Evolutionary conservation across 208 protist genomes (phyloP).

Genomic region (Trichomonas vaginalis): DNA sequence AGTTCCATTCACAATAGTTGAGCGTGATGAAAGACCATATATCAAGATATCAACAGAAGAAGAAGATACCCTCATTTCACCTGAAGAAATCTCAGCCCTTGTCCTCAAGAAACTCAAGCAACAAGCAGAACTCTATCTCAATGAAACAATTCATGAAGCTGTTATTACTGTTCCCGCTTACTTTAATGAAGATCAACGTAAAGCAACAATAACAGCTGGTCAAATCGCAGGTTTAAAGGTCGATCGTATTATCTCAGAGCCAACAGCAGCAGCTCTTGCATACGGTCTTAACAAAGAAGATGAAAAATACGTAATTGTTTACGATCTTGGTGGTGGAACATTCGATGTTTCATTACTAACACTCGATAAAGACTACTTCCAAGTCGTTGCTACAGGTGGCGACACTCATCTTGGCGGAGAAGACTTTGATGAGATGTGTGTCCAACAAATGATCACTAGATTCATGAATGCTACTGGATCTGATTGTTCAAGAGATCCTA

Average conservation of each 20-base stretch:
- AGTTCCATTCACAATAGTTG: constrained; percentile 75
- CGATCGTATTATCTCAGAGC: constrained; percentile 45
- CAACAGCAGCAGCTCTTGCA: constrained; percentile 47
- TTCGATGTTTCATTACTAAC: constrained; percentile 88
- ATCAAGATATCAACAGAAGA: background rate
- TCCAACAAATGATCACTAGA: background rate
- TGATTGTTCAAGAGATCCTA: constrained; percentile 34
- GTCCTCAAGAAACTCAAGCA: constrained; percentile 17
- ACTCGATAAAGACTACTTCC: constrained; percentile 71
- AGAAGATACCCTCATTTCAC: background rate
- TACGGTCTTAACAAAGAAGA: constrained; percentile 46
- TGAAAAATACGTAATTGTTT: constrained; percentile 52
- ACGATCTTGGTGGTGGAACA: constrained; percentile 71
- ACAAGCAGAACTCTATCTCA: constrained; percentile 21
- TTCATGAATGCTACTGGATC: background rate
- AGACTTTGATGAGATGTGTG: constrained; percentile 56
- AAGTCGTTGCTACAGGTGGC: constrained; percentile 64
- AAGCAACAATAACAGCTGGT: constrained; percentile 57
- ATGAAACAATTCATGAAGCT: constrained; percentile 38
- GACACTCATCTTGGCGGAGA: constrained; percentile 84
- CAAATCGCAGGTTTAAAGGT: constrained; percentile 48
- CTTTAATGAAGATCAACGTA: constrained; percentile 61
- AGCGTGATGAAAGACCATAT: constrained; percentile 30
- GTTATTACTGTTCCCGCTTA: constrained; percentile 51
- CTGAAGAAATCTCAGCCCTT: constrained; percentile 19